phyloP scores from a whole-genome alignment of 1,284 basidiomycete species.

The Leccinum griseonigrum region DNA sequence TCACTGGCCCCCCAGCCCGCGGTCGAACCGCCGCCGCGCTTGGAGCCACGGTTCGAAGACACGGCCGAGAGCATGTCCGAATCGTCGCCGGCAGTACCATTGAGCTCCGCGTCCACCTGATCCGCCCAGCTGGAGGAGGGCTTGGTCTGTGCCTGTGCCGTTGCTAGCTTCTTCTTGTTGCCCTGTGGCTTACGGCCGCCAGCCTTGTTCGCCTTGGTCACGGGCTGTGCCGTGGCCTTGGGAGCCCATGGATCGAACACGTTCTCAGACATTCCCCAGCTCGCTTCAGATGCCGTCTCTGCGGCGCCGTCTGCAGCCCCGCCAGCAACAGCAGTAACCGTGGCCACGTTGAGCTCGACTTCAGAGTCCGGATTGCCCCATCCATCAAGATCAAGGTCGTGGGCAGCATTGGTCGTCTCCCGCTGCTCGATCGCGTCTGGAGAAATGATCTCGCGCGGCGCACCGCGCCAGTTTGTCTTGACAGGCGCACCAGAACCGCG shows the following conservation, averaged over 20 bases:
- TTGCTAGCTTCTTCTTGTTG: conserved; percentile 10
- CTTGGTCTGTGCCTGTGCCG: conserved; percentile 5
- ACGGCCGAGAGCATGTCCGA: conserved; percentile 4
- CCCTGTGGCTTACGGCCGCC: conserved; percentile 8
- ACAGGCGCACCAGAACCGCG: conserved; percentile 34
- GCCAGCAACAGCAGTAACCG: background rate
- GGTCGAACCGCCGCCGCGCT: conserved; percentile 11
- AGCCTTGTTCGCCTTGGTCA: conserved; percentile 7
- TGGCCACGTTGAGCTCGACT: conserved; percentile 3
- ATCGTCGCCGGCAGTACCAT: background rate
- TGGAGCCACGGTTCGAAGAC: conserved; percentile 17
- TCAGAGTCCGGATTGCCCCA: conserved; percentile 26
- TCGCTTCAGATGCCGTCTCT: conserved; percentile 17
- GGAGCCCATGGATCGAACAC: conserved; percentile 25
- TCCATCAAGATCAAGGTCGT: conserved; percentile 1
- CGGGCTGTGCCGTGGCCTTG: background rate
- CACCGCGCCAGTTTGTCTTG: conserved; percentile 32
- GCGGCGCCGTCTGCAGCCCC: conserved; percentile 5
- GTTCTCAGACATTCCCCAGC: conserved; percentile 22
- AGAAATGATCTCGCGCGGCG: conserved; percentile 28
- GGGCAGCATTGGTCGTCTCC: conserved; percentile 16
- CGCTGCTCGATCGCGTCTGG: conserved; percentile 25
- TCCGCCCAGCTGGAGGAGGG: conserved; percentile 26
- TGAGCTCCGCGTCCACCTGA: conserved; percentile 25
- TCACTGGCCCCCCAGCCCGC: conserved; percentile 10